These are phyloP conservation scores for Smittium mucronatum DNA, from an alignment of 371 early-diverging fungal genomes.

Conservation along the genomic window DNA sequence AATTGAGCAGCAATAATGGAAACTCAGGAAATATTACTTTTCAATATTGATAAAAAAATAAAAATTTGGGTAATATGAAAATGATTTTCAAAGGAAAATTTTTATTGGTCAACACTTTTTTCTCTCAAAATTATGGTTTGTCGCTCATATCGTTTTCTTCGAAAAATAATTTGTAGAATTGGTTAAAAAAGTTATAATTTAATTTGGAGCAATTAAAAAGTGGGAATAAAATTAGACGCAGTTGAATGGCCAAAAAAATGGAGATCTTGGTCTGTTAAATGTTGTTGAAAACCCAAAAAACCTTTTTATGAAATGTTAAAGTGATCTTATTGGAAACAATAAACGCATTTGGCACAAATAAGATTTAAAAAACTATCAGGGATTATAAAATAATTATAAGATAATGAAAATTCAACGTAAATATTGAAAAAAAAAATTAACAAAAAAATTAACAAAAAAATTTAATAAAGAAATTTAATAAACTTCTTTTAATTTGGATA, in stretches of 20 bases:
- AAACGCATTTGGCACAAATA: not conserved
- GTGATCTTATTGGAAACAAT: not conserved
- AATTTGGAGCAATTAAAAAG: constrained; percentile 7
- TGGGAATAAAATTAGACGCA: constrained; percentile 1
- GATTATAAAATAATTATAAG: not conserved
- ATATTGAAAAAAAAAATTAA: not conserved
- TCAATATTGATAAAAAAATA: not conserved
- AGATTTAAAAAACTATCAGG: not conserved
- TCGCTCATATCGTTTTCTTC: constrained; percentile 1
- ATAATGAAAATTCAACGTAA: not conserved
- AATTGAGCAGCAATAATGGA: not conserved
- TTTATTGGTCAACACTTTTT: constrained; percentile 3
- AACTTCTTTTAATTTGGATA: not conserved
- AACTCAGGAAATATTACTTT: not conserved
- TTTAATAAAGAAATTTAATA: not conserved
- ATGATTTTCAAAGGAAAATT: constrained; percentile 1
- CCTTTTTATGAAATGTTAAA: constrained; percentile 5
- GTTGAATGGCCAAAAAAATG: constrained; percentile 2
- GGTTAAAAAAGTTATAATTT: constrained; percentile 8
- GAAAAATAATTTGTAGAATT: not conserved
- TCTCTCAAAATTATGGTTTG: constrained; percentile 10
- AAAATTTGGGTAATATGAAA: not conserved
- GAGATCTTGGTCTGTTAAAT: constrained; percentile 1
- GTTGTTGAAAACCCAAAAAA: not conserved
- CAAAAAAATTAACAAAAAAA: not conserved